Evolutionary conservation across 2,329 filamentous ascomycete genomes (phyloP).

Genomic region (Cladosporium sphaerospermum): DNA sequence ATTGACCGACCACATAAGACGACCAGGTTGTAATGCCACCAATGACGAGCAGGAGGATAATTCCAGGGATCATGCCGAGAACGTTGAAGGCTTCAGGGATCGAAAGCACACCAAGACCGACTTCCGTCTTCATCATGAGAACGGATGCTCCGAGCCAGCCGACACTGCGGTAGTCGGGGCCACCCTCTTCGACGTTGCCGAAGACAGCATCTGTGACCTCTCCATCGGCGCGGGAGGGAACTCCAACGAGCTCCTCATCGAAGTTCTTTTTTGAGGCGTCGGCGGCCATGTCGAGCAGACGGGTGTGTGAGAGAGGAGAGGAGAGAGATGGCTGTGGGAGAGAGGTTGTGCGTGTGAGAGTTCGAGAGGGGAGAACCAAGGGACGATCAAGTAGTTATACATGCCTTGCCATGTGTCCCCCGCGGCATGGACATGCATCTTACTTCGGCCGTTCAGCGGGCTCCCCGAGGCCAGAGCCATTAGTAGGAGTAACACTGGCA

Average conservation of each 20-base stretch:
- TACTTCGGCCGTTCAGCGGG: conserved; percentile 8
- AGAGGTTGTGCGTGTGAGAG: background rate
- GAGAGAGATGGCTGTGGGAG: background rate
- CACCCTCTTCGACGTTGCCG: conserved; percentile 15
- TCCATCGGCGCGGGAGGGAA: conserved; percentile 14
- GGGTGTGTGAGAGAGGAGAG: background rate
- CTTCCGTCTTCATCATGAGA: conserved; percentile 43
- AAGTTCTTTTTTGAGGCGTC: conserved; percentile 6
- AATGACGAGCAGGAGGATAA: conserved; percentile 39
- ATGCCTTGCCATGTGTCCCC: background rate
- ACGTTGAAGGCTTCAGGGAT: conserved; percentile 42
- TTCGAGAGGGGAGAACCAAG: background rate
- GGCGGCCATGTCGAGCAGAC: background rate
- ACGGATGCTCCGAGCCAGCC: conserved; percentile 40
- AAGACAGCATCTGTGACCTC: conserved; percentile 19
- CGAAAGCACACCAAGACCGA: conserved; percentile 45
- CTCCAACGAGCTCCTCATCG: conserved; percentile 9
- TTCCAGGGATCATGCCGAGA: conserved; percentile 45
- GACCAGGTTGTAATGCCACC: conserved; percentile 45
- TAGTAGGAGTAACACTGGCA: conserved; percentile 2
- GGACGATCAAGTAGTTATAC: conserved; percentile 7
- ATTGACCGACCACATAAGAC: conserved; percentile 44
- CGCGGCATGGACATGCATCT: background rate
- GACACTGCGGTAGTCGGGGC: conserved; percentile 24
- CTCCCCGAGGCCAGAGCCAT: background rate